Evolutionary conservation across 176 grass and related monocot species (phyloP), one percentile per base, ranked within the genome.

Genomic region (Ananas comosus): DNA sequence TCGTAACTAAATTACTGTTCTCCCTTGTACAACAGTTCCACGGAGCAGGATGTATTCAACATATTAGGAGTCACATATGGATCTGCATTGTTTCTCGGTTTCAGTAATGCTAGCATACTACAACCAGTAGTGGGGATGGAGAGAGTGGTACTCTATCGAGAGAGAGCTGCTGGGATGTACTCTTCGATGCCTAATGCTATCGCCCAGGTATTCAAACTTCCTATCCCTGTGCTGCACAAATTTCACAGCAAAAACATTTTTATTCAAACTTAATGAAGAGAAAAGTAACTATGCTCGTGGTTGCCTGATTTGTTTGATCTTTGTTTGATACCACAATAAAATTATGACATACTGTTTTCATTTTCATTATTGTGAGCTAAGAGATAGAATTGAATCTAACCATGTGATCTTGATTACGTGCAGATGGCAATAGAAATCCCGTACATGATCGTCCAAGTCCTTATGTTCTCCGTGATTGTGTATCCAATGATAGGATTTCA

Each of bases 31-130:
- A 78, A 89, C 84, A 97, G 89, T 50, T 79, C 76, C 73, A 83
- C 51, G 2, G 61, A 90, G 59, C 89, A 92, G 78, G 89, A 97
- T 75, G 74, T 97, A 51, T 97, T 92, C 83, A 92, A 97, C 67
- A 63, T 91, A 72, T 69, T 91, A 75, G 85, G 85, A 65, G 24
- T 81, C 10, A 68, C 81, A 22, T 88, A 85, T 28, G 76, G 66
- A 8, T 85, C 85, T 65, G 82, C 89, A 68, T 67, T 91, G 51
- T 91, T 91, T 71, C 80, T 91, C 24, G 88, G 89, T n/a, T 91
- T 91, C 71, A 76, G 79, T 71, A 88, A 91, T 50, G 75, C 79
- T 78, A 88, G 66, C 63, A 80, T 91, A 64, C 52, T 91, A 65
- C 89, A 91, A 67, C 89, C 89, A 4, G 76, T 91, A 49, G 85